phyloP scores from a whole-genome alignment of 352 stramenopile genomes.

The Phytophthora fragariaefolia region DNA sequence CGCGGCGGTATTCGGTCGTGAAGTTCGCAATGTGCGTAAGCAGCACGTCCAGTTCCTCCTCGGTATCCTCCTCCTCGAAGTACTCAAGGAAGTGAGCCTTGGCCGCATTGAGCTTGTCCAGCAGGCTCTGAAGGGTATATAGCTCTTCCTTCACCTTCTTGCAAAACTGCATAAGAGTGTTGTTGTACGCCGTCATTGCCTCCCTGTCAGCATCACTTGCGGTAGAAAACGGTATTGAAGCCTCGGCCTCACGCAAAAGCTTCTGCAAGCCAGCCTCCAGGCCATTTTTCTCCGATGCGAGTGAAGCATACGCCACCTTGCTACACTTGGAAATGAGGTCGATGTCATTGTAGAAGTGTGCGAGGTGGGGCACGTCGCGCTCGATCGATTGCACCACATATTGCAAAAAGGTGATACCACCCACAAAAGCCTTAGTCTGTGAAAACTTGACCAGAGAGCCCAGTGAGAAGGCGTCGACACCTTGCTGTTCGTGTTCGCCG shows the following conservation, averaged over 20 bases:
- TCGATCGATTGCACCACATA: slow-evolving; percentile 90
- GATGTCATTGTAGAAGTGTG: slow-evolving; percentile 80
- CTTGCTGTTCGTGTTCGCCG: slow-evolving; percentile 47
- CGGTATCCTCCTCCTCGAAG: slow-evolving; percentile 84
- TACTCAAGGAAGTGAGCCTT: slow-evolving; percentile 84
- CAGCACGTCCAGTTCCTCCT: slow-evolving; percentile 80
- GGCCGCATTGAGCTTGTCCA: slow-evolving; percentile 62
- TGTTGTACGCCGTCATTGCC: slow-evolving; percentile 43
- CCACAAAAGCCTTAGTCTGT: slow-evolving; percentile 87
- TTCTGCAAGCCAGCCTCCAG: slow-evolving; percentile 70
- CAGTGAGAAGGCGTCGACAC: slow-evolving; percentile 74
- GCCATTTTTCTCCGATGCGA: slow-evolving; percentile 74
- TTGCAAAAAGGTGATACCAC: slow-evolving; percentile 82
- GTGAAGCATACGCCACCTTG: slow-evolving; percentile 70
- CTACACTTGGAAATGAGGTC: slow-evolving; percentile 76
- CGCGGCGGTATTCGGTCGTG: slow-evolving; percentile 71
- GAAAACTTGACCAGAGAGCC: slow-evolving; percentile 86
- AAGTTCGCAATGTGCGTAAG: slow-evolving; percentile 80
- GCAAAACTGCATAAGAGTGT: slow-evolving; percentile 65
- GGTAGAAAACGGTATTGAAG: slow-evolving; percentile 19
- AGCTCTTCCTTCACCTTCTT: slow-evolving; percentile 70
- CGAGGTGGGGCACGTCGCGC: slow-evolving; percentile 75
- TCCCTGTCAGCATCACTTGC: slow-evolving; percentile 39
- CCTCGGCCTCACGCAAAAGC: slow-evolving; percentile 58
- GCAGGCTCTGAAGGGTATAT: slow-evolving; percentile 47